These are phyloP conservation scores for Populus pruinosa DNA, from an alignment of 345 rosid genomes.

Conservation along the genomic window DNA sequence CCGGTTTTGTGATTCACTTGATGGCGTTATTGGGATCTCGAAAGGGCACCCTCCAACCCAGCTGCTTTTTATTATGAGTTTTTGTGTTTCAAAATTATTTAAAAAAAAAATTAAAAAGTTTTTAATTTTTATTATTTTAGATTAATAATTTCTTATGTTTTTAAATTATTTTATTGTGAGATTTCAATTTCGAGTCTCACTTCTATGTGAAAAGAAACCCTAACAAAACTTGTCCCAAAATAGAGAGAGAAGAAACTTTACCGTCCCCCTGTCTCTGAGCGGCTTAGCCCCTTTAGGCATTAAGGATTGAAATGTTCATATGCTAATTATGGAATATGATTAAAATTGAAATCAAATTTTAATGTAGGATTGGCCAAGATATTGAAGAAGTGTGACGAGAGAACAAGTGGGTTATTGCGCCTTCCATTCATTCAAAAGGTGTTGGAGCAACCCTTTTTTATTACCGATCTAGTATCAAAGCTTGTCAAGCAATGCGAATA, in stretches of 20 bases:
- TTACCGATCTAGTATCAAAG: constrained; percentile 67
- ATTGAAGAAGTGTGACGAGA: constrained; percentile 84
- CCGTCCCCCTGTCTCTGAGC: too few relatives aligned
- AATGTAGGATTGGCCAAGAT: constrained; percentile 72
- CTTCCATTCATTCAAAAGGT: constrained; percentile 67
- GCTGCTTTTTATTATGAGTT: constrained; percentile 37
- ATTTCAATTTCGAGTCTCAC: not conserved
- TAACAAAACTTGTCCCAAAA: too few relatives aligned
- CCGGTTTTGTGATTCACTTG: constrained; percentile 57
- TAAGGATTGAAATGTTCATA: too few relatives aligned
- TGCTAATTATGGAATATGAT: too few relatives aligned
- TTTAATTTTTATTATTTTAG: too few relatives aligned
- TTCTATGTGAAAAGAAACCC: too few relatives aligned
- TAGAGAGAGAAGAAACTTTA: too few relatives aligned
- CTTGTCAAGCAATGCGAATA: constrained; percentile 69
- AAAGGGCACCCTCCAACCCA: constrained; percentile 66
- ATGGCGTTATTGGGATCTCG: constrained; percentile 54
- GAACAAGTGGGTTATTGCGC: constrained; percentile 54
- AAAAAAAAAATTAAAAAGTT: too few relatives aligned
- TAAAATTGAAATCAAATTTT: too few relatives aligned
- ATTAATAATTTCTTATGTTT: too few relatives aligned
- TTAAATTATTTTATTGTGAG: not conserved
- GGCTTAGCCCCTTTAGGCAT: too few relatives aligned
- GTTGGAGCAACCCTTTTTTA: constrained; percentile 68
- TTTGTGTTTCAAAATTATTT: too few relatives aligned